Conservation (phyloP, 176 grass and related monocot species). For the Hordeum marinum region DNA sequence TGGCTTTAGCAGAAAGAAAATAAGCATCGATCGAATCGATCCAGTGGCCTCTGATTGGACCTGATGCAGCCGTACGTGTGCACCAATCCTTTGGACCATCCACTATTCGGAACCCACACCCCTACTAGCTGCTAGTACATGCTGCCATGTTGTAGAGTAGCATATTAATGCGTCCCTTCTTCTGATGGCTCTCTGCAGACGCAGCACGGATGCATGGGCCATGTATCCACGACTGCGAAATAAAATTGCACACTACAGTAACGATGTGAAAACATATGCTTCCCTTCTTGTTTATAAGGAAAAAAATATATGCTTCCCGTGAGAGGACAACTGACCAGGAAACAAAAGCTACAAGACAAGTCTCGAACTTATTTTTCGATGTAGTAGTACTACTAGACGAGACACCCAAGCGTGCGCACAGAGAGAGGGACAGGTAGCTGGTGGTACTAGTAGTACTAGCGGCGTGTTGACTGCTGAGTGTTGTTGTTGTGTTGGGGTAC, state of each 20-base stretch:
- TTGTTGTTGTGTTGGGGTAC: too few species aligned
- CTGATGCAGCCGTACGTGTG: conserved; percentile 18
- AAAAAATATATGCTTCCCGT: not conserved
- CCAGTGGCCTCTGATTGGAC: conserved; percentile 24
- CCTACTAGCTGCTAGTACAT: not conserved
- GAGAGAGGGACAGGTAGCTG: not conserved
- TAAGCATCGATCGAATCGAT: not conserved
- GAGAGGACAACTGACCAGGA: not conserved
- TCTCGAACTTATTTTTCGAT: not conserved
- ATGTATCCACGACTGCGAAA: not conserved
- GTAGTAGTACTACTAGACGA: not conserved
- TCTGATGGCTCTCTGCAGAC: not conserved
- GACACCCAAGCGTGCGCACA: not conserved
- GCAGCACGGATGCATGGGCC: conserved; percentile 24
- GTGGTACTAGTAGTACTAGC: not conserved
- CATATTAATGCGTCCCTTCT: not conserved
- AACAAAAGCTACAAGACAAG: not conserved
- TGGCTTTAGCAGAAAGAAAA: conserved; percentile 14
- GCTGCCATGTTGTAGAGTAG: not conserved
- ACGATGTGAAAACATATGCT: not conserved
- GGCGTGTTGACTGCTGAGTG: not conserved
- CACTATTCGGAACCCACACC: conserved; percentile 28
- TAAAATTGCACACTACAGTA: too few species aligned
- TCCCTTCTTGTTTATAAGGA: too few species aligned
- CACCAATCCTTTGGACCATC: conserved; percentile 42